These are phyloP conservation scores for Bipolaris gigantea DNA, from an alignment of 2,329 filamentous ascomycete species.

Conservation along the genomic window DNA sequence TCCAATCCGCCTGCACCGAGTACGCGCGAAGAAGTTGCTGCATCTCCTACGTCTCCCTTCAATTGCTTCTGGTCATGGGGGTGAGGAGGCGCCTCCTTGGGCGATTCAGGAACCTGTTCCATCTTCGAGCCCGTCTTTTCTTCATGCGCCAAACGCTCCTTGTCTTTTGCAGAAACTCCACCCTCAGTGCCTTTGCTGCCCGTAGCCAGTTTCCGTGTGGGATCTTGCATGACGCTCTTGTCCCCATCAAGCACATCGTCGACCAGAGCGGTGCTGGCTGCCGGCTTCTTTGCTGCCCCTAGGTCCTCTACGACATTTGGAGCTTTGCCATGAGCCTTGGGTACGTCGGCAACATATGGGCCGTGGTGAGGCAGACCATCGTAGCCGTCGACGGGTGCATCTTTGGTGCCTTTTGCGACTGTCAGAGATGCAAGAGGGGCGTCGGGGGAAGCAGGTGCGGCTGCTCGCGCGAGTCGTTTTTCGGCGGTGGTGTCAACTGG, in stretches of 20 bases:
- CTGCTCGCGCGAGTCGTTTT: constrained; percentile 35
- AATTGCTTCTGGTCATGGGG: constrained; percentile 76
- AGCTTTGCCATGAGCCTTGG: constrained; percentile 35
- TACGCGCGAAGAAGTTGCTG: constrained; percentile 22
- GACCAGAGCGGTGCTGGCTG: constrained; percentile 31
- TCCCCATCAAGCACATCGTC: constrained; percentile 54
- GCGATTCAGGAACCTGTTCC: constrained; percentile 77
- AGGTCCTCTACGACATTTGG: constrained; percentile 44
- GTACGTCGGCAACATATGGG: constrained; percentile 66
- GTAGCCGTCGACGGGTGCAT: constrained; percentile 86
- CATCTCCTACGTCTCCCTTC: constrained; percentile 19
- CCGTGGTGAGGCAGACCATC: constrained; percentile 93
- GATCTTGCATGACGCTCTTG: constrained; percentile 92
- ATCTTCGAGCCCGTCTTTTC: constrained; percentile 65
- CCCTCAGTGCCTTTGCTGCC: constrained; percentile 88
- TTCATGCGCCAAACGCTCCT: constrained; percentile 70
- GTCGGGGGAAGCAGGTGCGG: constrained; percentile 28
- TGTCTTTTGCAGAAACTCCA: constrained; percentile 84
- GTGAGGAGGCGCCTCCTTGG: constrained; percentile 81
- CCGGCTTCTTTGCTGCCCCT: constrained; percentile 37
- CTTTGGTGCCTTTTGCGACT: constrained; percentile 62
- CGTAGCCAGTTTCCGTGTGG: constrained; percentile 72
- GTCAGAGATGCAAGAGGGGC: constrained; percentile 26
- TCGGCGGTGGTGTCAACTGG: constrained; percentile 36
- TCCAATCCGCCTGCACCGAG: constrained; percentile 45